Conservation (phyloP, 192 early-diverging fungal genomes). For the Chytriomyces confervae region DNA sequence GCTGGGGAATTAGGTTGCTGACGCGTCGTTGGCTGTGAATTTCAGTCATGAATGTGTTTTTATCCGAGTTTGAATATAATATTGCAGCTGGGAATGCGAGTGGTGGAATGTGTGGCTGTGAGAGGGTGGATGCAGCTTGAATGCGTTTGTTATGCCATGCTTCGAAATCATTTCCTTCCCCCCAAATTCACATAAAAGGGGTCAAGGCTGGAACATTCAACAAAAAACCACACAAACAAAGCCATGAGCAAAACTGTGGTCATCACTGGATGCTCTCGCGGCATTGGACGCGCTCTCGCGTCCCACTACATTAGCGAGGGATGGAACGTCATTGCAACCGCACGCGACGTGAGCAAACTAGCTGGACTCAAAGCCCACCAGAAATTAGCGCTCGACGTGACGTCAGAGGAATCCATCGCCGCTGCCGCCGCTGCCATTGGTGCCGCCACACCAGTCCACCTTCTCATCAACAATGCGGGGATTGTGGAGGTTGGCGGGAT, state of each 20-base stretch:
- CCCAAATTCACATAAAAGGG: no score
- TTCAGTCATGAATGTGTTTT: no score
- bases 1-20: no score
- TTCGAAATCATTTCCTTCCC: no score
- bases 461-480: constrained; percentile 31
- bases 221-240: no score
- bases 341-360: neutral
- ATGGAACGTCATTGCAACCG: constrained; percentile 24
- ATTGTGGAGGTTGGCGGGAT: neutral
- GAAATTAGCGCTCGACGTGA: constrained; percentile 14
- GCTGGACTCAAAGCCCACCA: neutral
- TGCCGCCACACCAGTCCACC: neutral
- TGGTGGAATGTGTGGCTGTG: no score
- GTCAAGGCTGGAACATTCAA: no score
- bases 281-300: constrained; percentile 9
- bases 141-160: no score
- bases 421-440: neutral
- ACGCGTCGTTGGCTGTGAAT: no score
- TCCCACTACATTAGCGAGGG: constrained; percentile 2
- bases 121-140: no score
- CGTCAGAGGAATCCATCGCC: constrained; percentile 14
- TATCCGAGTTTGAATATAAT: no score
- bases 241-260: constrained; percentile 2
- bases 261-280: constrained; percentile 14
- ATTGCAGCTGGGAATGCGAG: no score